phyloP scores from a whole-genome alignment of 305 asterid species.

The Fraxinus velutina region DNA sequence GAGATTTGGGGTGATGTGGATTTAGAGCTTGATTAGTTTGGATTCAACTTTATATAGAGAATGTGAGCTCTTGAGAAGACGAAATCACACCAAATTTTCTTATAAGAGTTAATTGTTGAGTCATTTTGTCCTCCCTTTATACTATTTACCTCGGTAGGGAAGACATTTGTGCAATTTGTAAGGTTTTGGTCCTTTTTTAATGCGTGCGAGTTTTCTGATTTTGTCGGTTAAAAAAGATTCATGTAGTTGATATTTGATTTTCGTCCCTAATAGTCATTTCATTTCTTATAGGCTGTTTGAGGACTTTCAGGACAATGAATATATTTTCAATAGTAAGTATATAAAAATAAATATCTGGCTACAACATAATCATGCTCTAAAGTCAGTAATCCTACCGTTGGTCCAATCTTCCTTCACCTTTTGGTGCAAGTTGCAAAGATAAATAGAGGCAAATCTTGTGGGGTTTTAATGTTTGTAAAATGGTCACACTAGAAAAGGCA shows the following conservation, averaged over 20 bases:
- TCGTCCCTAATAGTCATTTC: background rate
- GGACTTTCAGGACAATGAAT: background rate
- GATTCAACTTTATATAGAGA: slow-evolving; percentile 19
- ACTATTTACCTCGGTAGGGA: background rate
- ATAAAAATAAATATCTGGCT: background rate
- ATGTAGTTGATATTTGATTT: background rate
- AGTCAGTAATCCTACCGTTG: background rate
- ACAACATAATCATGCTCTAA: background rate
- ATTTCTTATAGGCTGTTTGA: background rate
- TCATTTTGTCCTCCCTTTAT: background rate
- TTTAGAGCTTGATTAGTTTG: slow-evolving; percentile 26
- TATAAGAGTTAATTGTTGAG: slow-evolving; percentile 25
- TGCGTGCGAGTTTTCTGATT: background rate
- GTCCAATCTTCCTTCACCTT: background rate
- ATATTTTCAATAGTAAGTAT: background rate
- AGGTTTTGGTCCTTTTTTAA: background rate
- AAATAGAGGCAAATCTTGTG: background rate
- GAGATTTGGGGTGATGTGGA: slow-evolving; percentile 22
- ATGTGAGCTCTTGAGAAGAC: slow-evolving; percentile 22
- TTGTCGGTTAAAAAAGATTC: background rate
- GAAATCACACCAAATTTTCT: slow-evolving; percentile 17
- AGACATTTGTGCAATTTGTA: background rate
- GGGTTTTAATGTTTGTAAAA: background rate
- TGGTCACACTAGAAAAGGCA: background rate
- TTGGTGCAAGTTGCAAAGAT: background rate